phyloP scores from a whole-genome alignment of 1,139 yeast genomes.

The Yamadazyma triangularis region DNA sequence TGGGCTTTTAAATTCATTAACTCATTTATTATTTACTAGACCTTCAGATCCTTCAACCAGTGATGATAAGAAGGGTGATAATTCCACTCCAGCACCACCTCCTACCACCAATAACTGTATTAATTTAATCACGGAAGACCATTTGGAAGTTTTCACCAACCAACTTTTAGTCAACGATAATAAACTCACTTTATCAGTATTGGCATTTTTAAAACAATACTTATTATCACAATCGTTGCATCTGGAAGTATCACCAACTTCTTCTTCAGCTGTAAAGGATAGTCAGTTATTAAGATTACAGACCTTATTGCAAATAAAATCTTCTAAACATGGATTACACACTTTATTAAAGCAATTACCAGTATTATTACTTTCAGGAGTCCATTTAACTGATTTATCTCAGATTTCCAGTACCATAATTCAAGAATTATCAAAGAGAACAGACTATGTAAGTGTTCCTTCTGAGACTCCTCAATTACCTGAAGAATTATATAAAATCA shows the following conservation, averaged over 20 bases:
- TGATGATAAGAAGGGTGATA: slow-evolving; percentile 4
- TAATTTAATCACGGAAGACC: slow-evolving; percentile 31
- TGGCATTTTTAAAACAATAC: slow-evolving; percentile 37
- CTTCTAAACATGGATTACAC: slow-evolving; percentile 35
- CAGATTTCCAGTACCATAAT: slow-evolving; percentile 19
- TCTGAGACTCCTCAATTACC: slow-evolving; percentile 55
- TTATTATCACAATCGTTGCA: slow-evolving; percentile 37
- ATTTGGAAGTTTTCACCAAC: slow-evolving; percentile 28
- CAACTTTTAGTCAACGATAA: slow-evolving; percentile 34
- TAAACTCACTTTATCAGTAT: slow-evolving; percentile 29
- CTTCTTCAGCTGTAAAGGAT: slow-evolving; percentile 22
- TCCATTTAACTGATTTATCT: slow-evolving; percentile 22
- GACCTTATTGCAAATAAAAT: slow-evolving; percentile 27
- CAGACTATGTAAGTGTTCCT: slow-evolving; percentile 47
- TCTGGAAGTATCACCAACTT: slow-evolving; percentile 18
- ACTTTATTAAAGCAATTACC: slow-evolving; percentile 57
- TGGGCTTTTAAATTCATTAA: slow-evolving; percentile 41
- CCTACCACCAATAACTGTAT: slow-evolving; percentile 36
- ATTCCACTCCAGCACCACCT: slow-evolving; percentile 8
- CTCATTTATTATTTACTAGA: slow-evolving; percentile 37
- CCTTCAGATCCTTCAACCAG: slow-evolving; percentile 23
- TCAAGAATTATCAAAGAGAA: slow-evolving; percentile 29
- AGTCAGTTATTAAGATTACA: slow-evolving; percentile 32
- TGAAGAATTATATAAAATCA: slow-evolving; percentile 53
- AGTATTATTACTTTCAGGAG: slow-evolving; percentile 45